Percentiles rank a stretch among this genome's conserved stretches.
Conservation (phyloP, 2,329 filamentous ascomycete species). For the Ascochyta lentis region DNA sequence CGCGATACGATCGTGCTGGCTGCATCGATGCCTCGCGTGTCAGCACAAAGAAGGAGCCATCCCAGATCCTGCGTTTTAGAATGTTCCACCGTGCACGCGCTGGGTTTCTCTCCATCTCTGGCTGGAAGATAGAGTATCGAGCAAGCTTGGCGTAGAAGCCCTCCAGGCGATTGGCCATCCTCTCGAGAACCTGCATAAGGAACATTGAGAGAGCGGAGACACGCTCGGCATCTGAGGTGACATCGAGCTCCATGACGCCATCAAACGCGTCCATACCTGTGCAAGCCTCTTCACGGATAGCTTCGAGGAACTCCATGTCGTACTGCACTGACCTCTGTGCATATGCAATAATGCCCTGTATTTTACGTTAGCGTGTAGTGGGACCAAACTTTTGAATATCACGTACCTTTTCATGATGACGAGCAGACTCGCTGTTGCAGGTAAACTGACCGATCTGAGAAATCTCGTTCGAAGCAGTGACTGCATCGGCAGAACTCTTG, state of each 20-base stretch:
- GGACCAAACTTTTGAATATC: too few relatives aligned
- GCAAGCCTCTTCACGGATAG: constrained; percentile 61
- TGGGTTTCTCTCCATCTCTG: constrained; percentile 61
- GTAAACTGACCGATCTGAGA: constrained; percentile 60
- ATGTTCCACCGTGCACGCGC: constrained; percentile 61
- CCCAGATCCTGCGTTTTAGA: constrained; percentile 56
- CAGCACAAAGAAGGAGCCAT: constrained; percentile 61
- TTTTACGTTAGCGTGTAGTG: too few relatives aligned
- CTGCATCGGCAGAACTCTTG: constrained; percentile 56
- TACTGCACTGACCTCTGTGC: constrained; percentile 58
- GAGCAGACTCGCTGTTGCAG: constrained; percentile 54
- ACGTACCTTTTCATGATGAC: constrained; percentile 57
- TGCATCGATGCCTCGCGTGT: constrained; percentile 39
- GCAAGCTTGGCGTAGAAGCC: constrained; percentile 61
- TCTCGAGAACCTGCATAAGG: constrained; percentile 60
- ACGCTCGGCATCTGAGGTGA: constrained; percentile 48
- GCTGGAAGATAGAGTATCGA: constrained; percentile 58
- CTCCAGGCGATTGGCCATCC: constrained; percentile 60
- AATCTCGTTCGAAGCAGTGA: constrained; percentile 57
- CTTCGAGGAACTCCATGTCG: constrained; percentile 62
- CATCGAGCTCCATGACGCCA: constrained; percentile 56
- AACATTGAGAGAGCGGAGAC: constrained; percentile 53
- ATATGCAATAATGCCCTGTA: constrained; percentile 56
- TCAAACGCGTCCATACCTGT: constrained; percentile 60
- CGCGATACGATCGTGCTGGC: neutral